Evolutionary conservation across 2,329 filamentous ascomycete genomes (phyloP), one percentile per base, ranked within the genome.

Genomic region (Venturia carpophila): DNA sequence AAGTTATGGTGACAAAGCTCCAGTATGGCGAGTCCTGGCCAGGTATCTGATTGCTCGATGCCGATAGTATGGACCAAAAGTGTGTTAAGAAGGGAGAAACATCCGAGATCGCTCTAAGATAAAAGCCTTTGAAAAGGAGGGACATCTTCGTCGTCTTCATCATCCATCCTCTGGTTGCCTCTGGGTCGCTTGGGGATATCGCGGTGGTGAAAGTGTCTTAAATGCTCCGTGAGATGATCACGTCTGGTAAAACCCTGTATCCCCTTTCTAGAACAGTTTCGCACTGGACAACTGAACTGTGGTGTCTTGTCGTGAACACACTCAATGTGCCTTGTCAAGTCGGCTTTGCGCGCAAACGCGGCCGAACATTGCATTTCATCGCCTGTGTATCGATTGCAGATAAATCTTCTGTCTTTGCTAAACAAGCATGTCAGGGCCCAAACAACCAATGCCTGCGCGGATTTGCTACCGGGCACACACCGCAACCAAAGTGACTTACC

Each of bases 181-280:
- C 63, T 47, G n/a, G 13, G n/a, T 45, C 34, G 56, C 69, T 79
- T 79, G 21, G 75, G 76, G 52, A 79, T 76, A 61, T 81, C 75
- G 58, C 79, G 71, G 64, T 80, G 77, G 70, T 86, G 84, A 67
- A 80, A 83, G 55, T 81, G 81, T 63, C 84, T 75, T 63, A 82
- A 71, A 71, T 87, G 84, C 69, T 86, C 84, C 47, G 77, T 77
- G 49, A 84, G 74, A 69, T 86, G 84, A 69, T 87, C 84, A 63
- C 79, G 76, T 6, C 84, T 77, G 5, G 80, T 80, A 69, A 86
- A 86, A 0, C 83, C 83, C 66, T 64, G 42, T 1, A 49, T 42
- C 21, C 66, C 66, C 9, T 55, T 49, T 13, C 66, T 39, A 5
- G 37, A 21, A 41, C 66, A 67, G 6, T 62, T 60, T 30, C 41